phyloP scores from a whole-genome alignment of 1,139 yeast genomes.

The Lodderomyces metapsilosis region DNA sequence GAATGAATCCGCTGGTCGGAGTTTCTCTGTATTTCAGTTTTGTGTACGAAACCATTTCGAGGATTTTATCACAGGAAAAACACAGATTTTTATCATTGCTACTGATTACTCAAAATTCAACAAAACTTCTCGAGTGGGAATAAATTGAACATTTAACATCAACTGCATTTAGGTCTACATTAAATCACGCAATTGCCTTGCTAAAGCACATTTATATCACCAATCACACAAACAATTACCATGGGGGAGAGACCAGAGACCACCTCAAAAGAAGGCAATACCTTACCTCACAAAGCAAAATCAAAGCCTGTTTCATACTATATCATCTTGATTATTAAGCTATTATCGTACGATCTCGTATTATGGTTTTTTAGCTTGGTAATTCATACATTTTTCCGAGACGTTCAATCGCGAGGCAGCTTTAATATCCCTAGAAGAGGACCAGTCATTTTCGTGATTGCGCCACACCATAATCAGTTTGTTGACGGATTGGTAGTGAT shows the following conservation, averaged over 20 bases:
- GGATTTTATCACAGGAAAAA: too few relatives aligned
- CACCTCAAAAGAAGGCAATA: neutral
- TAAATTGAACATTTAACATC: too few relatives aligned
- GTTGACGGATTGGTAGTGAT: constrained; percentile 44
- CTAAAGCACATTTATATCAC: too few relatives aligned
- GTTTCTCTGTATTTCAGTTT: too few relatives aligned
- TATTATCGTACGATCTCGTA: constrained; percentile 32
- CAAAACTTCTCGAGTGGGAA: too few relatives aligned
- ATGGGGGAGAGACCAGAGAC: neutral
- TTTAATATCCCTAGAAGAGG: constrained; percentile 41
- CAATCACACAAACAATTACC: too few relatives aligned
- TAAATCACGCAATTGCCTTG: too few relatives aligned
- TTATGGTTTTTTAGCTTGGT: constrained; percentile 36
- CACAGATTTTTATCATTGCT: too few relatives aligned
- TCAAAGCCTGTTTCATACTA: constrained; percentile 6
- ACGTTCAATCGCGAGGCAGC: constrained; percentile 39
- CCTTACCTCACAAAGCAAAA: constrained; percentile 1
- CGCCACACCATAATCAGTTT: constrained; percentile 49
- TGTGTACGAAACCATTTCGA: too few relatives aligned
- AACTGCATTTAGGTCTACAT: too few relatives aligned
- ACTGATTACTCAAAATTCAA: too few relatives aligned
- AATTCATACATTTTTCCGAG: constrained; percentile 44
- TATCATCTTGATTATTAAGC: constrained; percentile 7
- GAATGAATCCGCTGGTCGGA: too few relatives aligned
- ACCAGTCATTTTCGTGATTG: constrained; percentile 44